These are phyloP conservation scores for Colletotrichum paranaense DNA, from an alignment of 2,329 filamentous ascomycete species.

Conservation along the genomic window DNA sequence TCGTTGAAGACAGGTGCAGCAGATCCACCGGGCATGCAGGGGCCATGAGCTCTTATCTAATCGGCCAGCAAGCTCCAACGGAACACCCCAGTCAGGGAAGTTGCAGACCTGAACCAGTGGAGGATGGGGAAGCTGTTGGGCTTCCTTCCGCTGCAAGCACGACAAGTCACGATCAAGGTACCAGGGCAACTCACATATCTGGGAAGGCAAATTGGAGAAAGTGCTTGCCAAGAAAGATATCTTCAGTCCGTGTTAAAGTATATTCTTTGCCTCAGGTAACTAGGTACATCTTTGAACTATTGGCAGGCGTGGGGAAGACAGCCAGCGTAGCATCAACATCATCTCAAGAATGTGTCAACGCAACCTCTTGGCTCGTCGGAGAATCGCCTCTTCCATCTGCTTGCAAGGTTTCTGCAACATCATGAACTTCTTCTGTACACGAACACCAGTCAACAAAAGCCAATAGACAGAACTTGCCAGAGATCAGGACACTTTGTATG, in stretches of 20 bases:
- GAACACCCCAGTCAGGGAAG: not conserved
- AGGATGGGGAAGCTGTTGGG: not conserved
- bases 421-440: not conserved
- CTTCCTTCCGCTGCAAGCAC: not conserved
- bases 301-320: not conserved
- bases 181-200: too few species aligned
- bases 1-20: not conserved
- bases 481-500: not conserved
- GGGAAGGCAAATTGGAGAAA: not conserved
- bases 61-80: not conserved
- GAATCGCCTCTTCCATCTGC: not conserved
- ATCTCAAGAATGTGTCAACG: not conserved
- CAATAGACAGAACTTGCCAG: not conserved
- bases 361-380: not conserved
- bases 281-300: not conserved
- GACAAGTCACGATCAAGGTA: too few species aligned
- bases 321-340: not conserved
- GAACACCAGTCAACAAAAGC: not conserved
- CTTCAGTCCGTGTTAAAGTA: not conserved
- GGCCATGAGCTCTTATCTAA: slow-evolving; percentile 34
- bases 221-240: not conserved
- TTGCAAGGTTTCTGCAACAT: not conserved
- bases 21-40: not conserved
- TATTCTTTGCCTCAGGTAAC: not conserved
- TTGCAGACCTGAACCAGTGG: not conserved